Base-by-base conservation (phyloP, 1,284 basidiomycete species). In the Sporisorium sorghi region DNA sequence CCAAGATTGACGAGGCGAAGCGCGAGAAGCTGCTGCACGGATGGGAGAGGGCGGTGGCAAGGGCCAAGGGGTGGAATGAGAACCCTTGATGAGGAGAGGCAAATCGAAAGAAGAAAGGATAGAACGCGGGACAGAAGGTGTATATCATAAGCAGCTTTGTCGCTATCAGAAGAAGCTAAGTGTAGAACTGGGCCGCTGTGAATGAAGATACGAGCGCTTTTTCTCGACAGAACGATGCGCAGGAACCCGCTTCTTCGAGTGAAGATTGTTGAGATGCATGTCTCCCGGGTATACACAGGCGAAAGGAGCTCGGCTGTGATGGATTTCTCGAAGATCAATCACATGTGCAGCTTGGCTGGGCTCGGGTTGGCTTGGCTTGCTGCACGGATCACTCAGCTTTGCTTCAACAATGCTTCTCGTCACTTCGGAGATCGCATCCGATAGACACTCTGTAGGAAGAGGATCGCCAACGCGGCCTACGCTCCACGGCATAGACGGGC, bases 1-100 rank as follows among this genome's bases (percentile, higher is more conserved):
- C 94, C 5, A 82, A 84, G 40, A 86, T 91, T 59, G 81, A 86
- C 5, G 89, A 89, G 58, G 85, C 85, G 49, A 87, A 89, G 77
- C 58, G 79, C 32, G 58, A 50, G n/a, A 17, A 76, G 57, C 43
- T 79, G 32, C 43, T 80, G 28, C 59, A 65, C 19, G 80, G 79
- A 30, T 82, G 80, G 80, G 80, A 79, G 56, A 61, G 78, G 49
- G 80, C 80, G 4, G 70, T 82, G 11, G 77, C 76, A 42, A 47
- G 76, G 19, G 66, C 73, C 35, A 77, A 77, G 54, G 80, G 78
- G 0, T 82, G 80, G 80, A 73, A 73, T 49, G 71, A 78, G 68
- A 66, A 68, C 58, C 66, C 70, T 48, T 73, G 55, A 63, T 19
- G 3, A 30, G 11, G n/a, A 19, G 5, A n/a, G 9, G 26, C n/a